Conservation (phyloP, 306 rosid species). For the Cicer cuneatum region DNA sequence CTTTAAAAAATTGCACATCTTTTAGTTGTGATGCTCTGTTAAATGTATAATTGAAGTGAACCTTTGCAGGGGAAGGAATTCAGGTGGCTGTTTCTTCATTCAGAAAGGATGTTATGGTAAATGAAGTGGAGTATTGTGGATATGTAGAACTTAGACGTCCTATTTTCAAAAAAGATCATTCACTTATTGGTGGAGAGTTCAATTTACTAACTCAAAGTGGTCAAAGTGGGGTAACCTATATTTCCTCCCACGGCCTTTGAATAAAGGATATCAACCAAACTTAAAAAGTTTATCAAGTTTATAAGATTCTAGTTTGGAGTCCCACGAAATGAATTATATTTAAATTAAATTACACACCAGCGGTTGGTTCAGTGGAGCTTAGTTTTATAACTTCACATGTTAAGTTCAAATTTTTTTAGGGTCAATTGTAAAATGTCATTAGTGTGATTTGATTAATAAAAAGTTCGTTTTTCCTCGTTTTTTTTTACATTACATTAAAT, state of each 20-base stretch:
- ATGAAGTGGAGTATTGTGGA: constrained; percentile 68
- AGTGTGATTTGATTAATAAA: no score
- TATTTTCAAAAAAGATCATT: constrained; percentile 44
- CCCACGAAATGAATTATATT: not conserved
- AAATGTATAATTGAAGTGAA: not conserved
- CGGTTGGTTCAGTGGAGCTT: no score
- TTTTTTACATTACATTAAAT: no score
- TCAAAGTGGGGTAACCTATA: constrained; percentile 51
- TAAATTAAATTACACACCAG: not conserved
- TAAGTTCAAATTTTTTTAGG: no score
- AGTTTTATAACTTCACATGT: no score
- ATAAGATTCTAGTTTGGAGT: constrained; percentile 3
- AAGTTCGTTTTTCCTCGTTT: no score
- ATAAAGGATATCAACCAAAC: constrained; percentile 17
- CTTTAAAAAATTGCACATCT: not conserved
- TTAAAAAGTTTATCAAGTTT: constrained; percentile 1
- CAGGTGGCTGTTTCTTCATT: constrained; percentile 61
- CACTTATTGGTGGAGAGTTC: constrained; percentile 59
- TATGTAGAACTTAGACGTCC: constrained; percentile 70
- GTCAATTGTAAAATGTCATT: no score
- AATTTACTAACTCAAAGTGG: constrained; percentile 51
- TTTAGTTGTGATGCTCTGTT: not conserved
- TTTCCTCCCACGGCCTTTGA: not conserved
- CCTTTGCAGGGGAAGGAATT: constrained; percentile 75
- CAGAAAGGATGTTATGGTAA: constrained; percentile 51